Evolutionary conservation across 805 yeast genomes (phyloP).

Genomic region (Kodamaea restingae): DNA sequence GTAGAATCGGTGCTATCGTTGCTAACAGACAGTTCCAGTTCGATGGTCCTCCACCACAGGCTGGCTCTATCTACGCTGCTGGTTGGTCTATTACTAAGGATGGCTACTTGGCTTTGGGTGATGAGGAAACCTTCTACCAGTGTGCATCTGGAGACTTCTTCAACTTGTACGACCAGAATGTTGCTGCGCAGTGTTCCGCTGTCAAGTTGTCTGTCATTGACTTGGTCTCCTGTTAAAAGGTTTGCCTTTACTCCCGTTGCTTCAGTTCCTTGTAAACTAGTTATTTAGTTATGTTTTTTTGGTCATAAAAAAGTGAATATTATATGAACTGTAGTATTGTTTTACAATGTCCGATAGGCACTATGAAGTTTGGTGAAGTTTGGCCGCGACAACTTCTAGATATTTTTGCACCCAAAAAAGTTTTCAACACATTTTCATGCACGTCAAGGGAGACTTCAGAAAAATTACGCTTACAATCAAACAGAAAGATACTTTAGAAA

Average conservation of each 20-base stretch:
- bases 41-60: slow-evolving; percentile 82
- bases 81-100: slow-evolving; percentile 41
- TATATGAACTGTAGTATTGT: neutral
- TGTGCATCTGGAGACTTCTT: slow-evolving; percentile 74
- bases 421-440: too few species aligned
- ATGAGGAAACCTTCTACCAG: slow-evolving; percentile 60
- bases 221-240: slow-evolving; percentile 11
- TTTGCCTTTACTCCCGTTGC: neutral
- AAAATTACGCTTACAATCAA: too few species aligned
- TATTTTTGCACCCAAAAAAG: too few species aligned
- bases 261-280: slow-evolving; percentile 1
- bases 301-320: too few species aligned
- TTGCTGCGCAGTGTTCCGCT: slow-evolving; percentile 57
- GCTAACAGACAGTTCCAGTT: slow-evolving; percentile 80
- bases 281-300: neutral
- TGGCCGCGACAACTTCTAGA: too few species aligned
- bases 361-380: too few species aligned
- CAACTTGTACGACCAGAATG: slow-evolving; percentile 66
- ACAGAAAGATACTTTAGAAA: too few species aligned
- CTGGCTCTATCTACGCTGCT: slow-evolving; percentile 28
- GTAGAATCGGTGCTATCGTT: slow-evolving; percentile 75
- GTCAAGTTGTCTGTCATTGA: slow-evolving; percentile 14
- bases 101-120: slow-evolving; percentile 55
- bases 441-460: too few species aligned
- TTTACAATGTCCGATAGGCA: too few species aligned